Conservation (phyloP, 1,139 yeast species). For the Yamadazyma spencermartinsiae region DNA sequence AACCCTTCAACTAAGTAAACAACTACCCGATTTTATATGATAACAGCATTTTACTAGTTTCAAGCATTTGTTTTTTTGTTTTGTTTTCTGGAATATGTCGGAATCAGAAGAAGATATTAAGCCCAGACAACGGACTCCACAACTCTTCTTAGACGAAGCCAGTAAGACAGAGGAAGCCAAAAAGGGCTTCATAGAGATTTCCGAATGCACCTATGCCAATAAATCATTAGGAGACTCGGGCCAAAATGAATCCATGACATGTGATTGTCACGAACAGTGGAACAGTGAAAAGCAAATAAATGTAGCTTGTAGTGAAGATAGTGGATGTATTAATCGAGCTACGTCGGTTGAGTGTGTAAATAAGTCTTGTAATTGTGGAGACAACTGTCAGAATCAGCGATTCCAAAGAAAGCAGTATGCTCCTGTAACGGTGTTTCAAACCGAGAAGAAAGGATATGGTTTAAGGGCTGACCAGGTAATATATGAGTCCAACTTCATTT, state of each 20-base stretch:
- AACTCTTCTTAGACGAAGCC: slow-evolving; percentile 47
- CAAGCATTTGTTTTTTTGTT: too few relatives aligned
- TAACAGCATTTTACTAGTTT: neutral
- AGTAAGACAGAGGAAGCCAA: slow-evolving; percentile 75
- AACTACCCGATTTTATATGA: too few relatives aligned
- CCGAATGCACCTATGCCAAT: slow-evolving; percentile 59
- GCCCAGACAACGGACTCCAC: slow-evolving; percentile 18
- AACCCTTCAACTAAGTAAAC: too few relatives aligned
- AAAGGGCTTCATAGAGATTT: slow-evolving; percentile 53
- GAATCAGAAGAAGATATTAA: slow-evolving; percentile 11
- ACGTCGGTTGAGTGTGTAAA: slow-evolving; percentile 91
- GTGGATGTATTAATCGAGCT: slow-evolving; percentile 87
- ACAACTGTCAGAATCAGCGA: slow-evolving; percentile 80
- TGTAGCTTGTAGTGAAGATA: slow-evolving; percentile 79
- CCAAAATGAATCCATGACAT: slow-evolving; percentile 75
- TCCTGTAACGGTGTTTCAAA: slow-evolving; percentile 69
- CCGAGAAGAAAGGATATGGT: slow-evolving; percentile 88
- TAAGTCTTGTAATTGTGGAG: slow-evolving; percentile 73
- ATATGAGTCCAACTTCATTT: slow-evolving; percentile 67
- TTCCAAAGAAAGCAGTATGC: slow-evolving; percentile 79
- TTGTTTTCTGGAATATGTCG: slow-evolving; percentile 6
- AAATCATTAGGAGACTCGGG: slow-evolving; percentile 67
- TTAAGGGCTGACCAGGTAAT: slow-evolving; percentile 66
- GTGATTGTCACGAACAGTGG: slow-evolving; percentile 73
- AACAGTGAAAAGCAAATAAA: slow-evolving; percentile 40